Base-by-base conservation (phyloP, 208 protist genomes). In the Zelonia costaricensis region DNA sequence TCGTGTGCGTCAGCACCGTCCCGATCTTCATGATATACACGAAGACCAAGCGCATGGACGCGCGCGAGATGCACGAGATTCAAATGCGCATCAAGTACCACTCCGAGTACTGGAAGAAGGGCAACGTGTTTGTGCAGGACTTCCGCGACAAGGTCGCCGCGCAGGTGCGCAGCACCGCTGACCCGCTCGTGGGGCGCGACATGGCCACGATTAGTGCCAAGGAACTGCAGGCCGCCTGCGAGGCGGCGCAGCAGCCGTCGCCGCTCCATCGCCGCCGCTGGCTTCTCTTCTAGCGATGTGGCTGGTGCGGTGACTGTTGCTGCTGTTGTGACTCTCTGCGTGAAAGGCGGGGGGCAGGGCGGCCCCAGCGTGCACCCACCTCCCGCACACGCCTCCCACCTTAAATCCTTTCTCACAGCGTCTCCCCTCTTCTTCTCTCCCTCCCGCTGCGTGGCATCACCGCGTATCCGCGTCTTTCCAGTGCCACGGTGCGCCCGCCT, bases 41-140 rank as follows among this genome's bases (percentile, higher is more conserved):
- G 5, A 93, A 93, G 56, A 46, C 61, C 0, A 72, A 74, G 51
- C 83, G 87, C 20, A 93, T 93, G 72, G 84, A 93, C 49, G 84
- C 79, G 27, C 72, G 75, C 12, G 83, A 93, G 70, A 88, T 65
- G 58, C 87, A 93, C 47, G 84, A 88, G 54, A 78, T 93, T 22
- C 84, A 90, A 39, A 93, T 93, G 87, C 81, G 82, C 16, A 59
- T 91, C 46, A 91, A 91, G 57, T 91, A 93, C 57, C 74, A 82
- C 69, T 69, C 80, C 53, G 81, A 89, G 66, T 93, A 83, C 58
- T 86, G 87, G 78, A 77, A 78, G 62, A 77, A 78, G n/a, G 87
- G 81, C 2, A 86, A 85, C 47, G 57, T 60, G 30, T 89, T 93
- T 62, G 68, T 74, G 18, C 48, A 54, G 13, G 35, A 45, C 20